These are phyloP conservation scores for Beauveria rudraprayagi DNA, from an alignment of 2,329 filamentous ascomycete genomes.

Conservation along the genomic window DNA sequence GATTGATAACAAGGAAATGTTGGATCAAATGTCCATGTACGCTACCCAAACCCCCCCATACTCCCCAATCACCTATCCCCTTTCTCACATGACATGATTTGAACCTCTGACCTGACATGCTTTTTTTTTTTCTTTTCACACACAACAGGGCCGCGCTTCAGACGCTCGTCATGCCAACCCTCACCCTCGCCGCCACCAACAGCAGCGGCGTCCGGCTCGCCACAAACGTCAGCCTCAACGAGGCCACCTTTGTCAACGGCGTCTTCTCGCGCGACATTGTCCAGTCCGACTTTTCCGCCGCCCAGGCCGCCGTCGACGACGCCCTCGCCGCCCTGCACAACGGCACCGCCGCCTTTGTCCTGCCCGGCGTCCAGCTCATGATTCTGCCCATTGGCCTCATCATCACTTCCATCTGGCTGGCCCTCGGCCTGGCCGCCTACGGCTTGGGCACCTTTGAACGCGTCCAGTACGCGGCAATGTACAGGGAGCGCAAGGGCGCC, in stretches of 20 bases:
- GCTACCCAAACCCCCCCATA: constrained; percentile 18
- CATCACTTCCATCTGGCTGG: constrained; percentile 55
- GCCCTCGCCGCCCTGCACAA: constrained; percentile 38
- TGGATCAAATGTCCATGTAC: constrained; percentile 51
- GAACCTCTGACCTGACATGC: background rate
- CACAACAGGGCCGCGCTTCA: constrained; percentile 48
- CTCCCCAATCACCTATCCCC: no score
- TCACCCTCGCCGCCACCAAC: constrained; percentile 55
- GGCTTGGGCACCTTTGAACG: constrained; percentile 59
- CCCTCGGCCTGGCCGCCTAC: constrained; percentile 48
- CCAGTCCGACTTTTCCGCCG: constrained; percentile 41
- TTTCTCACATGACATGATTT: no score
- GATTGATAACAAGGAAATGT: constrained; percentile 51
- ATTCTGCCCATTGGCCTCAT: constrained; percentile 65
- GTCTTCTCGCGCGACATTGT: constrained; percentile 55
- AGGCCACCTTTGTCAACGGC: constrained; percentile 63
- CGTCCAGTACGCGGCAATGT: constrained; percentile 57
- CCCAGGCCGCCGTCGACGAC: constrained; percentile 41
- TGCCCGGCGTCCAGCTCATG: constrained; percentile 60
- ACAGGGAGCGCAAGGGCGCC: constrained; percentile 32
- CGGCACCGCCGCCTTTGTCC: constrained; percentile 54
- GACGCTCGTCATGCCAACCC: constrained; percentile 56
- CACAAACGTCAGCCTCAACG: constrained; percentile 60
- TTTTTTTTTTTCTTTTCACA: background rate
- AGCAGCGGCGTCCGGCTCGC: constrained; percentile 42